Evolutionary conservation across 2,329 filamentous ascomycete genomes (phyloP), one percentile per base, ranked within the genome.

Genomic region (Trematosphaeria pertusa): DNA sequence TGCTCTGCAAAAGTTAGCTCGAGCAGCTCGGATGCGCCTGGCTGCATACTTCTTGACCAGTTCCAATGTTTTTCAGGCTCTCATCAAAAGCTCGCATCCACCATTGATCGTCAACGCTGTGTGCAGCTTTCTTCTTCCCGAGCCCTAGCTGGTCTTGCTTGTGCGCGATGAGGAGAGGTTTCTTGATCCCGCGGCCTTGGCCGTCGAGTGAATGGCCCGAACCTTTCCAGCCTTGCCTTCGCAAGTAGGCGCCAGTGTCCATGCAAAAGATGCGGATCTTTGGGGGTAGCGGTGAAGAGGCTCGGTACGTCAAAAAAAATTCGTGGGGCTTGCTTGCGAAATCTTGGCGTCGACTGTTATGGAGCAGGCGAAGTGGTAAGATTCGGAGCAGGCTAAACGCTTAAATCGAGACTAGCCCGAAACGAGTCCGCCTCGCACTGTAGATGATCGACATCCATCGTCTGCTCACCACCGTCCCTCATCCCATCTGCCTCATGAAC

Each of bases 21-120:
- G n/a, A 3, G 7, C 22, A n/a, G 14, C 34, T 18, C 14, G n/a
- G 5, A 11, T 5, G 3, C 3, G 2, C 6, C 8, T 17, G 1
- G 14, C 11, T 9, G 36, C 41, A 21, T 56, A 67, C 64, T 35
- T 65, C 61, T 41, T 66, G 49, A 0, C 67, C 66, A 6, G 59
- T 65, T 1, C 67, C 68, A 42, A 70, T 80, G 3, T 87, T 88
- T 71, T 94, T 88, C 56, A 97, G 77, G 45, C 92, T 91, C 69
- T 91, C 87, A 73, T 97, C 93, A 59, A 96, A 97, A 9, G 94
- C 94, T 48, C 90, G 87, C 73, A 96, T 81, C 94, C 94, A 99
- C 94, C 94, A 99, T 70, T 96, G 91, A 67, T 97, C 93, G 59
- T 81, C 79, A 22, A 82, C 78, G 20, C 78, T 78, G 36, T 69